These are phyloP conservation scores for Colletotrichum paranaense DNA, from an alignment of 2,329 filamentous ascomycete genomes.

Conservation along the genomic window DNA sequence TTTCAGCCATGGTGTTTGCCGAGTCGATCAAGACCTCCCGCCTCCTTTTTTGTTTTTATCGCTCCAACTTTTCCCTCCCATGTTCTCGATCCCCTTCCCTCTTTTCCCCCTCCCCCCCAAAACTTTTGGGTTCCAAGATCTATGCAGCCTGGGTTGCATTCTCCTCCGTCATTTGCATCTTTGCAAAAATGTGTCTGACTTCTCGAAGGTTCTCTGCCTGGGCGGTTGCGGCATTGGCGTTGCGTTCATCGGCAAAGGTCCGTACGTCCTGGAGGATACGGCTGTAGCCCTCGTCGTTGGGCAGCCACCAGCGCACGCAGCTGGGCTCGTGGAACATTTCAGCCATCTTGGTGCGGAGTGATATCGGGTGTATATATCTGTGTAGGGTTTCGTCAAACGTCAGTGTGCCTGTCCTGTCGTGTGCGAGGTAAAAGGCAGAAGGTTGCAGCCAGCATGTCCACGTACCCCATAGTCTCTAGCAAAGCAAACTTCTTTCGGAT, in stretches of 20 bases:
- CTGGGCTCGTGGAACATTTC: conserved; percentile 78
- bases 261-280: conserved; percentile 81
- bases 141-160: neutral
- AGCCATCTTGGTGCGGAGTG: conserved; percentile 80
- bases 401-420: neutral
- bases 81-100: neutral
- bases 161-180: conserved; percentile 53
- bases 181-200: conserved; percentile 79
- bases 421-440: conserved; percentile 2
- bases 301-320: conserved; percentile 89
- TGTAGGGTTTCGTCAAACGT: neutral
- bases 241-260: conserved; percentile 83
- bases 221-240: conserved; percentile 66
- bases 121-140: neutral
- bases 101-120: no score
- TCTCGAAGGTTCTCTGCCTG: conserved; percentile 77
- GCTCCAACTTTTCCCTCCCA: no score
- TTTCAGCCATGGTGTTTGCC: neutral
- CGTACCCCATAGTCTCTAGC: conserved; percentile 84
- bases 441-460: conserved; percentile 36
- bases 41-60: neutral
- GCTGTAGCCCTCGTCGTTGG: conserved; percentile 80
- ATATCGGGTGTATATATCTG: conserved; percentile 86
- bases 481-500: conserved; percentile 80
- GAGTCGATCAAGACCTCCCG: neutral